These are phyloP conservation scores for Scutellaria galericulata DNA, from an alignment of 257 asterid genomes.

Conservation along the genomic window DNA sequence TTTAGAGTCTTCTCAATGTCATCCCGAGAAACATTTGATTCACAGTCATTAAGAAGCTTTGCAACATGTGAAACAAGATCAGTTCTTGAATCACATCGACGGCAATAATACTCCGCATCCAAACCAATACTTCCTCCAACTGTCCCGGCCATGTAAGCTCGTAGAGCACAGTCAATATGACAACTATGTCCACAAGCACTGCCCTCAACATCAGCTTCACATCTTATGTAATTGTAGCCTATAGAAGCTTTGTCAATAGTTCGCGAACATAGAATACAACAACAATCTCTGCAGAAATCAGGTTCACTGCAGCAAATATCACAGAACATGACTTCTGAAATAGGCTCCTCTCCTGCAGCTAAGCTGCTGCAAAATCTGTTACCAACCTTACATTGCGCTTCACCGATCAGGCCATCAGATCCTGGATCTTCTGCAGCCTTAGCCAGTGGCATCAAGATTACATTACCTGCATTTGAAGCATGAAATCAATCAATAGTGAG, in stretches of 20 bases:
- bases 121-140: slow-evolving; percentile 78
- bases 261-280: slow-evolving; percentile 81
- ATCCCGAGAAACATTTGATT: slow-evolving; percentile 52
- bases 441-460: slow-evolving; percentile 28
- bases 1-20: slow-evolving; percentile 58
- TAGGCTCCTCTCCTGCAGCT: slow-evolving; percentile 40
- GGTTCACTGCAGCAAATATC: slow-evolving; percentile 82
- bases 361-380: slow-evolving; percentile 67
- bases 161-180: slow-evolving; percentile 79
- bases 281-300: slow-evolving; percentile 79
- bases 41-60: slow-evolving; percentile 56
- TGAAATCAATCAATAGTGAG: slow-evolving; percentile 22
- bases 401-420: slow-evolving; percentile 30
- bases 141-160: slow-evolving; percentile 84
- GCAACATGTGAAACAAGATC: slow-evolving; percentile 66
- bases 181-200: slow-evolving; percentile 74
- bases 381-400: slow-evolving; percentile 63
- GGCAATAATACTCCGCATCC: slow-evolving; percentile 86
- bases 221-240: slow-evolving; percentile 58
- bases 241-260: slow-evolving; percentile 42
- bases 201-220: slow-evolving; percentile 63
- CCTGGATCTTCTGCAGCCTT: slow-evolving; percentile 39
- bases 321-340: slow-evolving; percentile 58
- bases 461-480: slow-evolving; percentile 36
- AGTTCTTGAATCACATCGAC: slow-evolving; percentile 82